phyloP scores from a whole-genome alignment of 2,329 filamentous ascomycete genomes.

The Moelleriella libera region DNA sequence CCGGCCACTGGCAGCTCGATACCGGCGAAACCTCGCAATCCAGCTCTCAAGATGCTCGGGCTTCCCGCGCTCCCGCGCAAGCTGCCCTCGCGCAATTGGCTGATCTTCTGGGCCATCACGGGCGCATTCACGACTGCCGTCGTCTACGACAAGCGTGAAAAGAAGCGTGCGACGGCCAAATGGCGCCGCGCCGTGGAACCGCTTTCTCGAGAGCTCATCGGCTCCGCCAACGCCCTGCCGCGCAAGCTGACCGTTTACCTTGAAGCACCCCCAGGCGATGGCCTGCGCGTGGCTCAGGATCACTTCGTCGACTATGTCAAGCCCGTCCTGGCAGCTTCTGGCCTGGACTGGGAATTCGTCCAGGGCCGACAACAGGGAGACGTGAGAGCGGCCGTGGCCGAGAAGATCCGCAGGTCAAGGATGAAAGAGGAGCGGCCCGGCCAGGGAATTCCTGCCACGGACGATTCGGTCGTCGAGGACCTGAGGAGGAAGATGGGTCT shows the following conservation, averaged over 20 bases:
- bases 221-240: constrained; percentile 53
- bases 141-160: constrained; percentile 86
- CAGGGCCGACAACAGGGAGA: constrained; percentile 91
- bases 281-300: constrained; percentile 71
- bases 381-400: constrained; percentile 71
- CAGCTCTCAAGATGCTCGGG: constrained; percentile 66
- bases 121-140: constrained; percentile 67
- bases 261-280: constrained; percentile 74
- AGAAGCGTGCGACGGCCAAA: constrained; percentile 68
- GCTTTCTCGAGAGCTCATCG: constrained; percentile 63
- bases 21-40: constrained; percentile 41
- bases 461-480: constrained; percentile 43
- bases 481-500: constrained; percentile 54
- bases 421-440: constrained; percentile 40
- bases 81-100: constrained; percentile 92
- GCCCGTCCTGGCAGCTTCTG: constrained; percentile 76
- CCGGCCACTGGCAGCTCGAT: background rate
- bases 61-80: constrained; percentile 70
- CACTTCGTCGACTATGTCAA: constrained; percentile 96
- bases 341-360: constrained; percentile 90
- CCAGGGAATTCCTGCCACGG: constrained; percentile 30
- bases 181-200: constrained; percentile 81
- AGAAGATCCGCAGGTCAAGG: constrained; percentile 64
- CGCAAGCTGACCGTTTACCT: constrained; percentile 79
- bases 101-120: constrained; percentile 79